Evolutionary conservation across 148 eudicot species (phyloP).

Genomic region (Amaranthus hypochondriacus): DNA sequence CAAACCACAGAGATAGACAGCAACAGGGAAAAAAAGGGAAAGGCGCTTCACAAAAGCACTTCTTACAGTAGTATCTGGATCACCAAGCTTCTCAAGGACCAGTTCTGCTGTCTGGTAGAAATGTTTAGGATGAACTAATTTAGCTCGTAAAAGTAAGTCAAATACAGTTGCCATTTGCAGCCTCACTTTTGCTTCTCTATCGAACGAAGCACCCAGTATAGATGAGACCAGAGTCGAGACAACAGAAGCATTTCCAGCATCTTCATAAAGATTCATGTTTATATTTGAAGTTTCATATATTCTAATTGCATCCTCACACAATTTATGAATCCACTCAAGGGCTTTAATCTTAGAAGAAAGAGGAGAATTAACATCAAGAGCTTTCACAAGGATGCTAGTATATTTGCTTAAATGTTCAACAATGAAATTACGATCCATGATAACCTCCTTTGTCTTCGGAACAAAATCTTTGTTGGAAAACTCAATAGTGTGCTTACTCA

Average conservation of each 20-base stretch:
- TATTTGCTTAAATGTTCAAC: slow-evolving; percentile 58
- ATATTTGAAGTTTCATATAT: slow-evolving; percentile 37
- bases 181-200: slow-evolving; percentile 86
- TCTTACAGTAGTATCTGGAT: slow-evolving; percentile 59
- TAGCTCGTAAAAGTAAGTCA: slow-evolving; percentile 67
- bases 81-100: slow-evolving; percentile 80
- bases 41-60: slow-evolving; percentile 57
- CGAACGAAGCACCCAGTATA: slow-evolving; percentile 68
- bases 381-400: slow-evolving; percentile 43
- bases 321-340: slow-evolving; percentile 64
- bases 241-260: slow-evolving; percentile 40
- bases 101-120: slow-evolving; percentile 51
- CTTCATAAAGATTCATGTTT: slow-evolving; percentile 39
- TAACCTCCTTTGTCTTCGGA: slow-evolving; percentile 26
- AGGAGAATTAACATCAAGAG: slow-evolving; percentile 64
- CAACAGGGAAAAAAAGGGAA: slow-evolving; percentile 63
- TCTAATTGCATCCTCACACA: slow-evolving; percentile 47
- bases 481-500: slow-evolving; percentile 48
- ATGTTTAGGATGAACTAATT: slow-evolving; percentile 57
- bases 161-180: slow-evolving; percentile 56
- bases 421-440: slow-evolving; percentile 27
- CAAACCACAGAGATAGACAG: slow-evolving; percentile 59
- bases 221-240: slow-evolving; percentile 54
- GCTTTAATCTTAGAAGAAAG: slow-evolving; percentile 69
- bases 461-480: slow-evolving; percentile 20